Conservation (phyloP, 2,329 filamentous ascomycete genomes). For the Diaporthe sp. region DNA sequence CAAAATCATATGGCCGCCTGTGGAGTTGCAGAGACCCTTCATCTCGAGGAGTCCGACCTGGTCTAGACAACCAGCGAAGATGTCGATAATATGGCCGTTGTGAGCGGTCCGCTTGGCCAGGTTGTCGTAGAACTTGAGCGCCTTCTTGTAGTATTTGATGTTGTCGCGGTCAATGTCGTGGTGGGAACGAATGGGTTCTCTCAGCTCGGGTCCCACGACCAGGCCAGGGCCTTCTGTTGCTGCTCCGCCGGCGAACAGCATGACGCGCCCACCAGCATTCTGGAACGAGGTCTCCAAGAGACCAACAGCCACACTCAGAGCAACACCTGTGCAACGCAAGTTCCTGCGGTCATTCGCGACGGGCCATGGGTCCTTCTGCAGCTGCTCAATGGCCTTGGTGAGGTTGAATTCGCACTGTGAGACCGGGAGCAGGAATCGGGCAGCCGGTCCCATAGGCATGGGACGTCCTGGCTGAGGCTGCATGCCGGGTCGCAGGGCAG, state of each 20-base stretch:
- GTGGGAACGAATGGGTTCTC: constrained; percentile 96
- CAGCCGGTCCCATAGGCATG: constrained; percentile 83
- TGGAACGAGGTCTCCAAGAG: constrained; percentile 95
- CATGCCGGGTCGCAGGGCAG: constrained; percentile 81
- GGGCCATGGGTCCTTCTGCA: constrained; percentile 98
- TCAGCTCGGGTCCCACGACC: constrained; percentile 94
- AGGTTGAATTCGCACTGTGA: constrained; percentile 97
- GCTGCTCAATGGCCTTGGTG: constrained; percentile 93
- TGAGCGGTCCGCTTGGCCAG: constrained; percentile 94
- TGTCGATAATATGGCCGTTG: constrained; percentile 97
- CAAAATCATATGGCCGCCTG: constrained; percentile 97
- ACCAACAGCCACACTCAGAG: constrained; percentile 94
- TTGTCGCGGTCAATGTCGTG: constrained; percentile 99
- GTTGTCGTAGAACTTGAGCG: constrained; percentile 96
- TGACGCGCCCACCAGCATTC: constrained; percentile 93
- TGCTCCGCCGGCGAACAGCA: constrained; percentile 96
- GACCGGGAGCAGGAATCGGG: constrained; percentile 93
- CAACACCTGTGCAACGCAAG: constrained; percentile 93
- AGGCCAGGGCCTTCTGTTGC: constrained; percentile 97
- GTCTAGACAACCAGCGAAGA: constrained; percentile 97
- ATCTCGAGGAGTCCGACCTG: constrained; percentile 98
- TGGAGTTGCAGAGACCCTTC: constrained; percentile 96
- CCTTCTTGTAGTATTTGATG: constrained; percentile 99
- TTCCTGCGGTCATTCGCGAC: constrained; percentile 93
- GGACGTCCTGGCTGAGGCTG: constrained; percentile 80